Base-by-base conservation (phyloP, 805 yeast genomes). In the Suhomyces sp. region DNA sequence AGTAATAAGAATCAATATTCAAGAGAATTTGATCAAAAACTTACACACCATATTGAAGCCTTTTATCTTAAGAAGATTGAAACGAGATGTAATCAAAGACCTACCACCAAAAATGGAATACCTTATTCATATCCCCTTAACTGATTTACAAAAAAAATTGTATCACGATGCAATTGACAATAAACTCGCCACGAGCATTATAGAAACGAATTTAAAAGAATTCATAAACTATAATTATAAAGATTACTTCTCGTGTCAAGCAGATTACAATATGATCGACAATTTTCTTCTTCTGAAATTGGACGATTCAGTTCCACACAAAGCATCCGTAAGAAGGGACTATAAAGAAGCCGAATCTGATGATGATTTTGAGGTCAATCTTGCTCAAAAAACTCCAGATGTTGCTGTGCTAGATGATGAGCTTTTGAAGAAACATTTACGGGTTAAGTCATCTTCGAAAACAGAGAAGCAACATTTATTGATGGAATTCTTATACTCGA, bases 81-180 rank as follows among this genome's bases (percentile, higher is more conserved):
- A 91, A 54, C 74, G 70, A 35, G 82, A 78, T 37, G 96, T 86
- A 1, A 65, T 70, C 3, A 70, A 68, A 19, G 71, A 72, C 25
- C 65, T 93, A 36, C 98, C 97, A 1, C 84, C 91, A 1, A 93
- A 93, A 58, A 79, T 93, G 42, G 98, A 91, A 58, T 91, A 88
- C 51, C 74, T 87, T 27, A 68, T 91, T 2, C 88, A 85, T 56
- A 76, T 87, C 5, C 76, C 82, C 3, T 57, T 91, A 38, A 74
- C 91, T 0, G 56, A 66, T 0, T 50, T 68, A 25, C 98, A 91
- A 60, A 72, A 70, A 19, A 64, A 68, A n/a, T 62, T 88, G 11
- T 86, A 88, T 53, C 60, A 68, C 30, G 67, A 58, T 26, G 77
- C 80, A 0, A 56, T 83, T 26, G 46, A 66, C 19, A 65, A 68